Conservation (phyloP, 2,329 filamentous ascomycete genomes). For the Cytospora piceae region DNA sequence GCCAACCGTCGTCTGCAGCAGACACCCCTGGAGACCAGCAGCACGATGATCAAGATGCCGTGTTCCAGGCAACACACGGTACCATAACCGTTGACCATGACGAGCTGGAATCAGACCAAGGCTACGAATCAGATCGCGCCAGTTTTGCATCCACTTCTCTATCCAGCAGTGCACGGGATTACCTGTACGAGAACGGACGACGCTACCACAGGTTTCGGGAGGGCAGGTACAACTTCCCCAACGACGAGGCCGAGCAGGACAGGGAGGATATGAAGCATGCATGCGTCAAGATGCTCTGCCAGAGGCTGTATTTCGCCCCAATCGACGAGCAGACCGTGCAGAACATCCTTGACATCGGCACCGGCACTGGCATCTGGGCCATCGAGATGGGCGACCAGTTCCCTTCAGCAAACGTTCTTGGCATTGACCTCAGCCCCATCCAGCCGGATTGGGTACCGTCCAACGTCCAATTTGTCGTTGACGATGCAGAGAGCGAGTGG, state of each 20-base stretch:
- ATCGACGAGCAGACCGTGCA: constrained; percentile 49
- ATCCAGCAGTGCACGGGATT: constrained; percentile 50
- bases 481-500: constrained; percentile 63
- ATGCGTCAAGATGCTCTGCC: constrained; percentile 54
- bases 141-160: constrained; percentile 40
- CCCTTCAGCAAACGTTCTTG: constrained; percentile 46
- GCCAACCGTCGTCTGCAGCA: background rate
- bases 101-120: constrained; percentile 36
- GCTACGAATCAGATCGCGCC: constrained; percentile 38
- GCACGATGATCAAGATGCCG: constrained; percentile 33
- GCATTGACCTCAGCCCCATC: constrained; percentile 50
- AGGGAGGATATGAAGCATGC: constrained; percentile 61
- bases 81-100: constrained; percentile 38
- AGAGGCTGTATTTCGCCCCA: constrained; percentile 56
- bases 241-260: constrained; percentile 63
- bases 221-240: constrained; percentile 61
- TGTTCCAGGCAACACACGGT: constrained; percentile 36
- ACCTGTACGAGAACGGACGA: constrained; percentile 60
- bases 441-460: constrained; percentile 56
- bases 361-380: constrained; percentile 63
- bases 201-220: constrained; percentile 61
- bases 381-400: constrained; percentile 56
- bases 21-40: background rate
- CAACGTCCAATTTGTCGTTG: constrained; percentile 65
- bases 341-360: constrained; percentile 60